Percentiles rank a stretch among this genome's conserved stretches.
Conservation (phyloP, 202 grass and related monocot species). For the Brachypodium distachyon region DNA sequence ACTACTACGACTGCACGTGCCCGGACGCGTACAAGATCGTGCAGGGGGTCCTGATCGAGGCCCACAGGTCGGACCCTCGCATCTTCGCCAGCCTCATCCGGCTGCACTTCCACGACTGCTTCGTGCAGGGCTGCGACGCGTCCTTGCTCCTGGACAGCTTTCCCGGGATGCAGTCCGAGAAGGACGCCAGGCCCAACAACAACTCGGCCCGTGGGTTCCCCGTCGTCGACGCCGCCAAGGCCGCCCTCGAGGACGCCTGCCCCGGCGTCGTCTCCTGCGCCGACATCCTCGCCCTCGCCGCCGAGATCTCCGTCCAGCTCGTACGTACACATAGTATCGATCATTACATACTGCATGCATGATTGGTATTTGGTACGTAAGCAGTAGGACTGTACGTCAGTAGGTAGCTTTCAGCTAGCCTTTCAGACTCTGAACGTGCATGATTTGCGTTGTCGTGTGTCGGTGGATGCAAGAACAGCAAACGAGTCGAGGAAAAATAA, state of each 20-base stretch:
- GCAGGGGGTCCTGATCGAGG: constrained; percentile 12
- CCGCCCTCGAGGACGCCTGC: constrained; percentile 31
- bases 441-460: background rate
- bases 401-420: background rate
- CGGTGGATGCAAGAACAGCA: background rate
- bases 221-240: constrained; percentile 43
- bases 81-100: constrained; percentile 40
- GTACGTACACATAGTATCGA: background rate
- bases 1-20: constrained; percentile 48
- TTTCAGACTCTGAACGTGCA: too few relatives aligned
- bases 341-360: background rate
- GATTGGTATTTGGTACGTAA: background rate
- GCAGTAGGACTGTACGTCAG: too few relatives aligned
- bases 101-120: constrained; percentile 93
- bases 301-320: constrained; percentile 37
- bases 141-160: constrained; percentile 54
- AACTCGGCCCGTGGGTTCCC: constrained; percentile 22
- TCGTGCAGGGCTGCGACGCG: constrained; percentile 75
- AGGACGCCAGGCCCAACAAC: constrained; percentile 35
- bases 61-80: constrained; percentile 12
- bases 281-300: constrained; percentile 60
- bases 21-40: constrained; percentile 38
- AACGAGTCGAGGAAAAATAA: background rate
- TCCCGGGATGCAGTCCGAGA: constrained; percentile 38
- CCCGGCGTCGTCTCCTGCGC: constrained; percentile 41